Evolutionary conservation across 306 rosid species (phyloP), one percentile per base, ranked within the genome.

Genomic region (Quillaja saponaria): DNA sequence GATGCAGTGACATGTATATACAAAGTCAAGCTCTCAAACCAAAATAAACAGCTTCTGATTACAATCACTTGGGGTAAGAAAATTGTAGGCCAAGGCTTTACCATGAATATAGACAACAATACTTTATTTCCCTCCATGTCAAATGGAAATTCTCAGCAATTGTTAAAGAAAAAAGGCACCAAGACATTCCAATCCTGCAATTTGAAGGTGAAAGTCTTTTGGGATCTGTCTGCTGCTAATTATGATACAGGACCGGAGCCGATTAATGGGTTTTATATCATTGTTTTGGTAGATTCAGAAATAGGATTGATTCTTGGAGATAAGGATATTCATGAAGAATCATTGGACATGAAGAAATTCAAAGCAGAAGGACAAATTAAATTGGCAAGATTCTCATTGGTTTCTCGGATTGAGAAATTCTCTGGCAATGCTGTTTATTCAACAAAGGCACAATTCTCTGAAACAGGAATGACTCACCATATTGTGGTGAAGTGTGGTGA

Each of bases 231-330:
- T 0, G 54, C n/a, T 2, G 96, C 97, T 3, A 71, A 33, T 4
- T 87, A 81, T 63, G 75, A 76, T 2, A 57, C 71, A 5, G 84
- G 96, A 0, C 89, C 96, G 10, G 96, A 87, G 54, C 97, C 96
- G 4, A 37, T n/a, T 10, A 31, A 39, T 2, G 84, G 84, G 33
- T 91, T 87, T 37, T 83, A 78, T 64, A 52, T 91, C 6, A 25
- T 53, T 13, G 84, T 87, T 31, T 52, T 63, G 57, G 84, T 81
- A 13, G 83, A 85, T 63, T 78, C 91, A 12, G 87, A 87, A 34
- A 13, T 78, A 11, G 78, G 74, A 12, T 49, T 91, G 0, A 19
- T 61, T 9, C 81, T 91, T 2, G 96, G 96, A 2, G 96, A 91
- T 64, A 69, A 74, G 51, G 70, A 25, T 25, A 25, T 25, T 25